phyloP scores from a whole-genome alignment of 202 grass and related monocot species.

The Schoenoplectus tabernaemontani region DNA sequence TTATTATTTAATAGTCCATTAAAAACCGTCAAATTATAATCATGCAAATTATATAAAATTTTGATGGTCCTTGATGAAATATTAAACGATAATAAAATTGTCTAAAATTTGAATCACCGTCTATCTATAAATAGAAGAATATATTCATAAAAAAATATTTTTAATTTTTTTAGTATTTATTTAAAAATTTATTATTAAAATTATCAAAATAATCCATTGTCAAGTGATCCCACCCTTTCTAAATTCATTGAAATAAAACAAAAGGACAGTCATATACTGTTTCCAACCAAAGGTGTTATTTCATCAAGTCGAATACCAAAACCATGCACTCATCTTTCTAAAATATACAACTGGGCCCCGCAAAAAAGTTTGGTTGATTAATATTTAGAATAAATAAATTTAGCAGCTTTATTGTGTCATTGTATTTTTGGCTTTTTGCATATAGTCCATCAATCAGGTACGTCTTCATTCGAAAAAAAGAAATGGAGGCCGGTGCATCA shows the following conservation, averaged over 20 bases:
- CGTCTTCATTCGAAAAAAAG: not conserved
- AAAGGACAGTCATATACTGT: not conserved
- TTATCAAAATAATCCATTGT: too few relatives aligned
- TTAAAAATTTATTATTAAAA: too few relatives aligned
- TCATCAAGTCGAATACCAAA: not conserved
- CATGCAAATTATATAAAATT: too few relatives aligned
- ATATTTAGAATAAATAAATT: not conserved
- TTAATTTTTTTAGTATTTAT: too few relatives aligned
- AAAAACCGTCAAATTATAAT: too few relatives aligned
- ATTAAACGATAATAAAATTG: too few relatives aligned
- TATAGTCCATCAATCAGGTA: not conserved
- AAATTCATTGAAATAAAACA: not conserved
- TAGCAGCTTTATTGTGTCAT: not conserved
- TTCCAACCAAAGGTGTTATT: not conserved
- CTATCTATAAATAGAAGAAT: too few relatives aligned
- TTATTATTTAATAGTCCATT: too few relatives aligned
- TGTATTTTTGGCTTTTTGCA: not conserved
- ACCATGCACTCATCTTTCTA: not conserved
- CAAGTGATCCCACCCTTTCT: too few relatives aligned
- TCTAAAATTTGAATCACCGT: too few relatives aligned
- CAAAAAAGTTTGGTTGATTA: not conserved
- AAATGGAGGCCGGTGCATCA: not conserved
- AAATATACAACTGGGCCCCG: not conserved
- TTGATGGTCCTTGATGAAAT: too few relatives aligned
- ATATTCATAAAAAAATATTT: too few relatives aligned